Base-by-base conservation (phyloP, 140 eudicot species). In the Senecio squalidus region DNA sequence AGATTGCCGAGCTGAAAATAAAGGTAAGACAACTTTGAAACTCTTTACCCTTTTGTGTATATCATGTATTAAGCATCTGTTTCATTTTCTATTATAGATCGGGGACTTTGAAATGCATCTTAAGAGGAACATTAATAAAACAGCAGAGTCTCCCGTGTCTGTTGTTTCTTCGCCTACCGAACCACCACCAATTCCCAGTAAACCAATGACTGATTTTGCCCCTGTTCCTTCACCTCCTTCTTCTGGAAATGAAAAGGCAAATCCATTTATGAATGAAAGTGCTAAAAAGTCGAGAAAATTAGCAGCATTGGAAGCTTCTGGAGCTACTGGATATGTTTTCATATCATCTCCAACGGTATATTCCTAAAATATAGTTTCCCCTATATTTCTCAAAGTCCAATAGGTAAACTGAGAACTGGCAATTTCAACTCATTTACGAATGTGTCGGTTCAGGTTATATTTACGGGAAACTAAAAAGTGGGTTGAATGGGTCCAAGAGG, bases 21-120 rank as follows among this genome's bases (percentile, higher is more conserved):
- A 50, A 50, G 18, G 57, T 50, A 50, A 44, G 17, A 17, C 16
- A 17, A 15, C 24, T 44, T 20, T 44, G 23, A 44, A 14, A 9
- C 27, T 47, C 16, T 2, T 22, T 48, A 15, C 34, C 5, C 16
- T 6, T 14, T 2, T 50, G 9, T 8, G 10, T 20, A 18, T 21
- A 47, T 21, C 13, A 6, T n/a, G n/a, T n/a, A n/a, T n/a, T n/a
- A 38, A 50, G 26, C 74, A 55, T 41, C 11, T 67, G 30, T 48
- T 50, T 10, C 29, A 34, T 49, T 52, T 72, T 7, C 21, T 10
- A 26, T n/a, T n/a, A n/a, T 64, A 85, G 95, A 57, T 85, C 56
- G 95, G 89, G 38, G 82, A 59, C 21, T 81, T 85, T 73, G 90
- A 85, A 68, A 67, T 85, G 95, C 84, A 85, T 76, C 67, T 85